These are phyloP conservation scores for Rubia peregrina DNA, from an alignment of 305 asterid species.

Conservation along the genomic window DNA sequence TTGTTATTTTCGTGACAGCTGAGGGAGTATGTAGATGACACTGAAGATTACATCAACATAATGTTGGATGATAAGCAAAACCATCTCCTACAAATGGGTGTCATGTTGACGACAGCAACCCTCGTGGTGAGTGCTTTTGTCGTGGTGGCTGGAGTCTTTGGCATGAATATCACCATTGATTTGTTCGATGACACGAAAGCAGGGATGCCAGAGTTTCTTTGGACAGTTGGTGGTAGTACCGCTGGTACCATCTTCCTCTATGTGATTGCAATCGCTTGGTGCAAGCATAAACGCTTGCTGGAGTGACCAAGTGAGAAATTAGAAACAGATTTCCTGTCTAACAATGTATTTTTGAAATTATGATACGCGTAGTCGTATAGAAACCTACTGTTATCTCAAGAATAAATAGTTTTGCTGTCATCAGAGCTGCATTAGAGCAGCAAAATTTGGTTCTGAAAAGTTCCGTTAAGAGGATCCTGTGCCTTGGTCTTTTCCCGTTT, in stretches of 20 bases:
- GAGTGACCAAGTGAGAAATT: conserved; percentile 31
- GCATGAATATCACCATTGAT: conserved; percentile 67
- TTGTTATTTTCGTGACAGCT: conserved; percentile 35
- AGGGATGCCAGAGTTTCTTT: conserved; percentile 56
- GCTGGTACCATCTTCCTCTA: conserved; percentile 58
- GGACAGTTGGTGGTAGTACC: conserved; percentile 79
- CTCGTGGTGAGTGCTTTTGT: conserved; percentile 83
- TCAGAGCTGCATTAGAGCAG: too few relatives aligned
- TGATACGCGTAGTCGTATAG: neutral
- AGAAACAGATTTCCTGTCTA: neutral
- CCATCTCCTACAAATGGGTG: conserved; percentile 97
- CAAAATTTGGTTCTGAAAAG: neutral
- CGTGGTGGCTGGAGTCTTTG: conserved; percentile 81
- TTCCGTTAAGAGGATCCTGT: too few relatives aligned
- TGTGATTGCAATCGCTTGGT: conserved; percentile 75
- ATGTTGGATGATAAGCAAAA: conserved; percentile 97
- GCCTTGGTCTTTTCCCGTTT: too few relatives aligned
- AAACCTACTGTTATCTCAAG: neutral
- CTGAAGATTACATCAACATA: conserved; percentile 90
- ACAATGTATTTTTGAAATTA: neutral
- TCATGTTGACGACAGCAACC: conserved; percentile 85
- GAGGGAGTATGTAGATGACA: conserved; percentile 92
- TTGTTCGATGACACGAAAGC: conserved; percentile 35
- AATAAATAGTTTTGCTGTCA: neutral
- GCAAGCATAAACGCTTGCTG: conserved; percentile 61